These are phyloP conservation scores for Macrophomina pseudophaseolina DNA, from an alignment of 2,329 filamentous ascomycete genomes.

Conservation along the genomic window DNA sequence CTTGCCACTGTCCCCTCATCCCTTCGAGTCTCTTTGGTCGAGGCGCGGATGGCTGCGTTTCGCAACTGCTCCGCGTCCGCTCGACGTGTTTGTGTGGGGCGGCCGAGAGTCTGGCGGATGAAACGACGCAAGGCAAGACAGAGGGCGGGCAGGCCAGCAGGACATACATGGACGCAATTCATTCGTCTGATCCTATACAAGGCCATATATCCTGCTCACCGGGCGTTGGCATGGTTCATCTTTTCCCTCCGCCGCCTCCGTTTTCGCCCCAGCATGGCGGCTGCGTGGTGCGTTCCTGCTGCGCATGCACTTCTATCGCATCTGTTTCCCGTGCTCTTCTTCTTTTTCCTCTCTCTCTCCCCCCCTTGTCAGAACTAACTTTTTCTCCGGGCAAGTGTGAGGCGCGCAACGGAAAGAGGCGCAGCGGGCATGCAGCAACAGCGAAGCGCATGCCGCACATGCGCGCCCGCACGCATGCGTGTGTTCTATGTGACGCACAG, in stretches of 20 bases:
- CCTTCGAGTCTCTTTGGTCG: background rate
- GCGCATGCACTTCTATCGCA: background rate
- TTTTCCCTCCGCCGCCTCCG: too few relatives aligned
- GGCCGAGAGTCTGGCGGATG: too few relatives aligned
- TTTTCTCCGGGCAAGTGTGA: background rate
- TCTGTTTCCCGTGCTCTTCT: too few relatives aligned
- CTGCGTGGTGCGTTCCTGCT: background rate
- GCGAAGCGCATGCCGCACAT: background rate
- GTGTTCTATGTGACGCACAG: background rate
- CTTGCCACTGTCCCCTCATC: background rate
- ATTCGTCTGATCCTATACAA: too few relatives aligned
- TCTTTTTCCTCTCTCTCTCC: background rate
- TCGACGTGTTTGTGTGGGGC: background rate
- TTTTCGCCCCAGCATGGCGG: too few relatives aligned
- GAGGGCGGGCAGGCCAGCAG: background rate
- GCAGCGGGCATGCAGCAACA: background rate
- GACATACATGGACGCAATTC: too few relatives aligned
- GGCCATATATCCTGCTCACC: too few relatives aligned
- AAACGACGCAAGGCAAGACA: background rate
- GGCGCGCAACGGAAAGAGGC: background rate
- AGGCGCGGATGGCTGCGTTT: background rate
- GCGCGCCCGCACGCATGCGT: background rate
- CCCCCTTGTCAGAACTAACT: background rate
- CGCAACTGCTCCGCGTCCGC: background rate
- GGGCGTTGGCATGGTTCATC: too few relatives aligned